These are phyloP conservation scores for Lentinula detonsa DNA, from an alignment of 768 basidiomycete genomes.

Conservation along the genomic window DNA sequence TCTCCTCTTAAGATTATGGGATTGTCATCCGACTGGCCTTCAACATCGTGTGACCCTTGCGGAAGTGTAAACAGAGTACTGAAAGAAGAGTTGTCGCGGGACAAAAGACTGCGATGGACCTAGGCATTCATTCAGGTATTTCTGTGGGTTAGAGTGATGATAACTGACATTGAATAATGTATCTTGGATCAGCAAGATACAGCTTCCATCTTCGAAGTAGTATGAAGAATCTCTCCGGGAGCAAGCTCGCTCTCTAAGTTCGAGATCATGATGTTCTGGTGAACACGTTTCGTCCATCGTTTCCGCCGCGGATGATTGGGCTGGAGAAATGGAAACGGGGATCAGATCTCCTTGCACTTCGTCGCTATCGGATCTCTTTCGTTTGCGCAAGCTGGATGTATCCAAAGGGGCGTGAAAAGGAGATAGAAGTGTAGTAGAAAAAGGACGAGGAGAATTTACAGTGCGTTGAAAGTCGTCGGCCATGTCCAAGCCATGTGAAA, in stretches of 20 bases:
- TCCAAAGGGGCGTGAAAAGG: not conserved
- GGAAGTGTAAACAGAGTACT: constrained; percentile 63
- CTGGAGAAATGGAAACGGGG: not conserved
- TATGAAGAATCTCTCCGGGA: constrained; percentile 41
- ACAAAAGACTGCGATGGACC: constrained; percentile 57
- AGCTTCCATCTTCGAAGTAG: constrained; percentile 67
- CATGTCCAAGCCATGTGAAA: not conserved
- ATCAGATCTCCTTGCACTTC: not conserved
- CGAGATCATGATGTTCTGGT: not conserved
- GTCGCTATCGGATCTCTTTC: constrained; percentile 5
- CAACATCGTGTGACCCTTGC: constrained; percentile 40
- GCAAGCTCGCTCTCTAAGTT: not conserved
- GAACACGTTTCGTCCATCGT: not conserved
- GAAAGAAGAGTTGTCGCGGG: constrained; percentile 62
- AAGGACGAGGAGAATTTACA: not conserved
- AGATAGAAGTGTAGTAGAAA: not conserved
- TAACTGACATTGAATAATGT: constrained; percentile 61
- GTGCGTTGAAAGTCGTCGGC: not conserved
- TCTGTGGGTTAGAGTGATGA: not conserved
- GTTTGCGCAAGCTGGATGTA: not conserved
- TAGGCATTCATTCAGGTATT: constrained; percentile 15
- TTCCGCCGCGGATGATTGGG: not conserved
- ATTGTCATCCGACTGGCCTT: constrained; percentile 59
- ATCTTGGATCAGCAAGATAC: constrained; percentile 55
- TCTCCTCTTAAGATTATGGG: constrained; percentile 64